Evolutionary conservation across 2,329 filamentous ascomycete species (phyloP).

Genomic region (Coleophoma crateriformis): DNA sequence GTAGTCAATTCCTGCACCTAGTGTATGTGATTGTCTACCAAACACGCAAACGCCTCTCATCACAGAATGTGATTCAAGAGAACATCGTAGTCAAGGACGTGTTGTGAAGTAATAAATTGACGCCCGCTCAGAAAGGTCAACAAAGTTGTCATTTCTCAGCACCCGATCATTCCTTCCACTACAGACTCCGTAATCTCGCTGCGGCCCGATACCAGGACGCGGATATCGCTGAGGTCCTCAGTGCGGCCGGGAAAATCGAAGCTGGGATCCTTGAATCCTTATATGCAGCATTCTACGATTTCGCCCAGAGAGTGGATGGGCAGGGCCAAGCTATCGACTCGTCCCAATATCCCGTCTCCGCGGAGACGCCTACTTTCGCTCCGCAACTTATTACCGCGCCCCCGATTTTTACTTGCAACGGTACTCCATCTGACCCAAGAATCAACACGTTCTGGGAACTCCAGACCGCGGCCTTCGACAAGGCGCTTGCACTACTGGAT

Average conservation of each 20-base stretch:
- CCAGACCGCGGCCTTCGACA: constrained; percentile 32
- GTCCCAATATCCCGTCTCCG: constrained; percentile 15
- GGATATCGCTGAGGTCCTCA: constrained; percentile 1
- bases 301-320: constrained; percentile 3
- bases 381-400: constrained; percentile 14
- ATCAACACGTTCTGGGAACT: constrained; percentile 25
- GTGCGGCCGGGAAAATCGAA: constrained; percentile 1
- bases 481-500: constrained; percentile 29
- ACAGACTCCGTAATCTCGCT: constrained; percentile 17
- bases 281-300: constrained; percentile 2
- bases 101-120: too few species aligned
- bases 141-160: constrained; percentile 18
- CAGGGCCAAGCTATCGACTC: constrained; percentile 14
- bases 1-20: too few species aligned
- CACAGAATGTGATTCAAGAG: too few species aligned
- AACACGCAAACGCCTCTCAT: too few species aligned
- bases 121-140: too few species aligned
- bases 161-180: constrained; percentile 20
- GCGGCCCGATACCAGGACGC: constrained; percentile 11
- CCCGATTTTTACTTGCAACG: constrained; percentile 35
- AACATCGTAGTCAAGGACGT: too few species aligned
- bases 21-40: too few species aligned
- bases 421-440: constrained; percentile 33
- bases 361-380: constrained; percentile 30
- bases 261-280: constrained; percentile 4